phyloP scores from a whole-genome alignment of 2,329 filamentous ascomycete species.

The Lecanicillium sp. region DNA sequence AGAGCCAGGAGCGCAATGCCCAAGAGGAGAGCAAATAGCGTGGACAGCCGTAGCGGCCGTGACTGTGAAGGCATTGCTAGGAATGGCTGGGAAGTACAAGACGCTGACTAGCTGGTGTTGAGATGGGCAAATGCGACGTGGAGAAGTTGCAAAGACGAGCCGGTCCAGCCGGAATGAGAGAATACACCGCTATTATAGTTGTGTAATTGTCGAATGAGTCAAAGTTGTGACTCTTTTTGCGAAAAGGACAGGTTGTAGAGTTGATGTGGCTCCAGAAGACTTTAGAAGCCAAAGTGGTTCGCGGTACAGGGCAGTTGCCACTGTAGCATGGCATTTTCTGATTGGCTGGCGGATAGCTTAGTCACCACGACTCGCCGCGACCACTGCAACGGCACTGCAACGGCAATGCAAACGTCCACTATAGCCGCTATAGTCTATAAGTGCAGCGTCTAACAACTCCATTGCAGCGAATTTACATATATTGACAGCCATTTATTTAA shows the following conservation, averaged over 20 bases:
- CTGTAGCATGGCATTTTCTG: conserved; percentile 4
- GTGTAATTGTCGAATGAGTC: neutral
- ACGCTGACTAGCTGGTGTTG: neutral
- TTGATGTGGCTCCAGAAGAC: conserved; percentile 9
- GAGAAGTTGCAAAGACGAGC: neutral
- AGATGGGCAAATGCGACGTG: neutral
- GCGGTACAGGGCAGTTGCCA: conserved; percentile 1
- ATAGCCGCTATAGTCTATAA: no score
- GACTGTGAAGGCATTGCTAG: conserved; percentile 10
- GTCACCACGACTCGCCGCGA: no score
- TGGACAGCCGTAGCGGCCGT: neutral
- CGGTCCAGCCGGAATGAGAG: neutral
- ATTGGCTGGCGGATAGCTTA: conserved; percentile 1
- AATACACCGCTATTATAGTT: neutral
- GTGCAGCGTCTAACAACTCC: no score
- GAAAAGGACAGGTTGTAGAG: conserved; percentile 12
- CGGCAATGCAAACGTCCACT: neutral
- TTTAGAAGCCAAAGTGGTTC: neutral
- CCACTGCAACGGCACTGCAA: no score
- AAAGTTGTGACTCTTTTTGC: conserved; percentile 7
- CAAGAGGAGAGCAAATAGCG: neutral
- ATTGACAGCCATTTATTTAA: no score
- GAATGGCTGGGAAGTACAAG: conserved; percentile 5
- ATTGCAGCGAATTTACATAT: no score
- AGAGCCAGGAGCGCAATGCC: neutral